Base-by-base conservation (phyloP, 495 filamentous ascomycete genomes). In the Penicillium pulvis region DNA sequence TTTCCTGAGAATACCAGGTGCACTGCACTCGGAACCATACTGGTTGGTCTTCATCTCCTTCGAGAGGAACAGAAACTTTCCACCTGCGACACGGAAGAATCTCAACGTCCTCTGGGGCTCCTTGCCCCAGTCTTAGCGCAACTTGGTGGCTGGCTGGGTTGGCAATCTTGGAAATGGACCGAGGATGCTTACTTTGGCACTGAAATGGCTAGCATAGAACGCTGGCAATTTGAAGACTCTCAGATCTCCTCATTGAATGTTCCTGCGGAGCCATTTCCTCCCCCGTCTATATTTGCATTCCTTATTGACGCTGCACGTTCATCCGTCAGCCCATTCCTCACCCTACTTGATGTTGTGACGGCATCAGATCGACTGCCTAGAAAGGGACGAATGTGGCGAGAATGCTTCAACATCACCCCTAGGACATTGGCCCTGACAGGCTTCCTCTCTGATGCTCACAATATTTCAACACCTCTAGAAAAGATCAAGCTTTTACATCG, bases 1-100 rank as follows among this genome's bases (percentile, higher is more conserved):
- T 78, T 79, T 55, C 78, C 78, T 50, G 75, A 78, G 39, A 79
- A 81, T 28, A 73, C 78, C 43, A 83, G 87, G 31, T 80, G 81
- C 20, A 82, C 77, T 51, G 81, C 84, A 31, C 77, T 91, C 41
- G 83, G 84, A 57, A 87, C 85, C 48, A 78, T 93, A 2, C 76
- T 97, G 10, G 77, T 94, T 50, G 86, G 84, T 14, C 80, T 98
- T 23, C 95, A 98, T 70, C 81, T 98, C 7, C 70, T 96, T 4
- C 79, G 88, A 2, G 93, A 98, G 68, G 94, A 98, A 64, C 83
- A 89, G 60, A 97, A 95, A 67, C 84, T 98, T 6, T 86, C 90
- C 48, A 84, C 85, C 28, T 80, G 85, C 19, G 77, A 83, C 23
- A 76, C 79, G 0, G 81, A 88, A 57, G 75, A 79, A 51, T 78